Conservation (phyloP, 495 filamentous ascomycete genomes). For the Annulohypoxylon stygium region DNA sequence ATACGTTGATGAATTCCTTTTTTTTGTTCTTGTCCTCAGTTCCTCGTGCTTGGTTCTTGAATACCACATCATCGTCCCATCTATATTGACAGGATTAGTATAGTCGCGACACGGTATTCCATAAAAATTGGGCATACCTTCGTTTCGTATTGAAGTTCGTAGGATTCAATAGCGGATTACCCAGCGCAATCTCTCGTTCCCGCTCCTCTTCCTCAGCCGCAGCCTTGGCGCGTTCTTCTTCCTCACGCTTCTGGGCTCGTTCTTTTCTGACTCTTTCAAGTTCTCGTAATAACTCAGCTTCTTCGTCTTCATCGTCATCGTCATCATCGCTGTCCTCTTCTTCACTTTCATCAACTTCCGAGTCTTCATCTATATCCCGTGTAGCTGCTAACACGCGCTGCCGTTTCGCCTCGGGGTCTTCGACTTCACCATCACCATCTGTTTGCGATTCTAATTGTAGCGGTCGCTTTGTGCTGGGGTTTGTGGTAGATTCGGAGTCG, state of each 20-base stretch:
- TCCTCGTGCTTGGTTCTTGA: conserved; percentile 97
- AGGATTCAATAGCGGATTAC: conserved; percentile 90
- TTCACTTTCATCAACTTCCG: conserved; percentile 79
- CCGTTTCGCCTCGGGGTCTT: conserved; percentile 83
- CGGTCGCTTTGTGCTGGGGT: conserved; percentile 72
- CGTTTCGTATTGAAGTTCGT: conserved; percentile 81
- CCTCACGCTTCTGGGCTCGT: conserved; percentile 84
- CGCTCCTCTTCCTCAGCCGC: conserved; percentile 83
- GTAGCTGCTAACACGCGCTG: conserved; percentile 89
- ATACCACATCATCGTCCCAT: conserved; percentile 99
- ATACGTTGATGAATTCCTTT: conserved; percentile 96
- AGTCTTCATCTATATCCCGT: conserved; percentile 91
- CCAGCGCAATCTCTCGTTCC: conserved; percentile 89
- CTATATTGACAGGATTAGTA: conserved; percentile 63
- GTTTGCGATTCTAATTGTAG: conserved; percentile 61
- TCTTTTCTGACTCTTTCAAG: conserved; percentile 95
- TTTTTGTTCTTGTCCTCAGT: conserved; percentile 90
- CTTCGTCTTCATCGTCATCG: conserved; percentile 86
- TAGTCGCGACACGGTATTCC: neutral
- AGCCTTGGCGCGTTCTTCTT: conserved; percentile 83
- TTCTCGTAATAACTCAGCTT: conserved; percentile 89
- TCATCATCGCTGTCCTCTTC: conserved; percentile 80
- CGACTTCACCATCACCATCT: conserved; percentile 55
- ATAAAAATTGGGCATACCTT: conserved; percentile 51
- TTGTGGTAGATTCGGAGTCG: conserved; percentile 54